These are phyloP conservation scores for Globisporangium radiosum DNA, from an alignment of 352 stramenopile species.

Conservation along the genomic window DNA sequence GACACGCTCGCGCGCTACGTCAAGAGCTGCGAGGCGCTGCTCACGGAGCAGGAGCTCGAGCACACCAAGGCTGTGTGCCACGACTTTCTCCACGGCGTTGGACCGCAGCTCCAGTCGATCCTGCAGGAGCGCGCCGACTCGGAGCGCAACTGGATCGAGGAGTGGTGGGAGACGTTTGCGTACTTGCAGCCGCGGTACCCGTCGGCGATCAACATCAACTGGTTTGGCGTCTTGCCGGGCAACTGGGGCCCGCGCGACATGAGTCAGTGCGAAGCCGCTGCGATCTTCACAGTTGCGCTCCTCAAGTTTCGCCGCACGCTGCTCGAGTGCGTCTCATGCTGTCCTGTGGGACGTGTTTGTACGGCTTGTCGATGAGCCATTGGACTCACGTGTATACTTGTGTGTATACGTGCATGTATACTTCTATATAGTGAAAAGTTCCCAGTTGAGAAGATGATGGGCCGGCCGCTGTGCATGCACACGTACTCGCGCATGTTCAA, in stretches of 20 bases:
- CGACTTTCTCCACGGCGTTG: conserved; percentile 87
- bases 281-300: conserved; percentile 80
- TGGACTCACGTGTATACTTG: conserved; percentile 2
- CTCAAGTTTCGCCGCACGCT: conserved; percentile 92
- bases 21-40: conserved; percentile 88
- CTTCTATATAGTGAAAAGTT: conserved; percentile 71
- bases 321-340: conserved; percentile 41
- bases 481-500: conserved; percentile 96
- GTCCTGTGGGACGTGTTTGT: background rate
- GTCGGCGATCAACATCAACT: conserved; percentile 96
- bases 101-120: conserved; percentile 86
- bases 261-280: conserved; percentile 84
- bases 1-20: conserved; percentile 92
- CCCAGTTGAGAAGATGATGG: conserved; percentile 91
- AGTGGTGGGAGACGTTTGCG: conserved; percentile 96
- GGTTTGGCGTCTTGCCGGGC: conserved; percentile 95
- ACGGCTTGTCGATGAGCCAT: background rate
- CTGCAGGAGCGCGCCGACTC: conserved; percentile 78
- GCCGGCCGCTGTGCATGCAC: conserved; percentile 90
- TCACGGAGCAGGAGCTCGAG: conserved; percentile 81
- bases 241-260: conserved; percentile 90
- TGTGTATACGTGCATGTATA: background rate
- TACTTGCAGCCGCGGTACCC: conserved; percentile 95
- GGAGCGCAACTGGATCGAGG: conserved; percentile 87
- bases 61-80: conserved; percentile 88